These are phyloP conservation scores for Oligophagozyma castellii DNA, from an alignment of 1,139 yeast genomes.

Conservation along the genomic window DNA sequence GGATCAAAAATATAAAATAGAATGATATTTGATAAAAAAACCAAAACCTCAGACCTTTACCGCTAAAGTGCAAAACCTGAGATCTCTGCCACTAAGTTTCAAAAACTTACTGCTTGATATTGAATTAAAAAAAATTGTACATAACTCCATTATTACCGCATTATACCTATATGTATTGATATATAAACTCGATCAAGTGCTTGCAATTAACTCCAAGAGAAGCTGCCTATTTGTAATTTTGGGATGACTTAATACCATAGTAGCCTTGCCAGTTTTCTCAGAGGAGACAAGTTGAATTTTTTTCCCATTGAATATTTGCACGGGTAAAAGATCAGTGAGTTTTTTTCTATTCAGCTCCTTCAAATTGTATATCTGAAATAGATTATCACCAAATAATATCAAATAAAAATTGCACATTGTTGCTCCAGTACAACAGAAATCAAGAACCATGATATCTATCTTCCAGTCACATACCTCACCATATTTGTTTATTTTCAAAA, in stretches of 20 bases:
- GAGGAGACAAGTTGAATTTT: constrained; percentile 36
- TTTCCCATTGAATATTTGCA: constrained; percentile 66
- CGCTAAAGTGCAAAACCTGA: too few species aligned
- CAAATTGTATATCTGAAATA: constrained; percentile 53
- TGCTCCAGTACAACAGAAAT: constrained; percentile 45
- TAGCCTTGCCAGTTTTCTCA: constrained; percentile 31
- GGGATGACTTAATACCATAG: constrained; percentile 60
- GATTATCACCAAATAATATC: constrained; percentile 51
- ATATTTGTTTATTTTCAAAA: constrained; percentile 51
- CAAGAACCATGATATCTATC: constrained; percentile 42
- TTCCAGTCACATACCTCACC: constrained; percentile 47
- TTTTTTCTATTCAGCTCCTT: constrained; percentile 16
- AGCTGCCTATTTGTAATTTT: constrained; percentile 50
- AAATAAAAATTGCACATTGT: constrained; percentile 46
- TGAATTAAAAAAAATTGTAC: too few species aligned
- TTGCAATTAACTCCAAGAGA: too few species aligned
- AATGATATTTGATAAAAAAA: too few species aligned
- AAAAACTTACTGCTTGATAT: too few species aligned
- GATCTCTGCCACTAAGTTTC: too few species aligned
- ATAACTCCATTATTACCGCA: too few species aligned
- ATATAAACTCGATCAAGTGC: too few species aligned
- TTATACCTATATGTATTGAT: too few species aligned
- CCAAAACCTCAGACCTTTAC: too few species aligned
- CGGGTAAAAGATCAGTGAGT: constrained; percentile 23
- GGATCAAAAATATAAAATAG: too few species aligned